phyloP scores from a whole-genome alignment of 1,139 yeast species.

The Diutina catenulata region DNA sequence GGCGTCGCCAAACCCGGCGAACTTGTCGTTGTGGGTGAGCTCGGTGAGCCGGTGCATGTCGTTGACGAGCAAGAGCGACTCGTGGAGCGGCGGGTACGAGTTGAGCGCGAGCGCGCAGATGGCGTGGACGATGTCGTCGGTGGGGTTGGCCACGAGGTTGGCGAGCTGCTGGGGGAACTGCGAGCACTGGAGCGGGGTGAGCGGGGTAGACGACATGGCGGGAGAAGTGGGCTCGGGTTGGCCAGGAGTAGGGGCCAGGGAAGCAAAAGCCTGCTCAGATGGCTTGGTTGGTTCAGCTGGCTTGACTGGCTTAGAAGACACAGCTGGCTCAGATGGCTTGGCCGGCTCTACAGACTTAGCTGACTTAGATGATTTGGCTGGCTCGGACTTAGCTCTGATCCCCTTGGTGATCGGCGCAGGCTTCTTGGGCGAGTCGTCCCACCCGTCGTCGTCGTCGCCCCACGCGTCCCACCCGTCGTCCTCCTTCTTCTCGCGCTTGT shows the following conservation, averaged over 20 bases:
- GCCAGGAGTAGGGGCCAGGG: neutral
- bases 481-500: neutral
- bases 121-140: neutral
- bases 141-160: no score
- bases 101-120: neutral
- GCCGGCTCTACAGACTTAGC: neutral
- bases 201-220: neutral
- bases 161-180: neutral
- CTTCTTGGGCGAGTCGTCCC: neutral
- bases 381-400: neutral
- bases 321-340: neutral
- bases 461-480: conserved; percentile 2
- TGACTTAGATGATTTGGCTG: neutral
- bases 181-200: neutral
- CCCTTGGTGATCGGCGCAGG: neutral
- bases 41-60: conserved; percentile 1
- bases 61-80: neutral
- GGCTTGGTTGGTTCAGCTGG: neutral
- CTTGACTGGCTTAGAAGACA: neutral
- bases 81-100: neutral
- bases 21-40: neutral
- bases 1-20: neutral
- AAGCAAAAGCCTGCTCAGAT: neutral
- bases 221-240: no score
- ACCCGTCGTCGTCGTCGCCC: neutral